Evolutionary conservation across 768 basidiomycete genomes (phyloP), one percentile per base, ranked within the genome.

Genomic region (Cystofilobasidium capitatum): DNA sequence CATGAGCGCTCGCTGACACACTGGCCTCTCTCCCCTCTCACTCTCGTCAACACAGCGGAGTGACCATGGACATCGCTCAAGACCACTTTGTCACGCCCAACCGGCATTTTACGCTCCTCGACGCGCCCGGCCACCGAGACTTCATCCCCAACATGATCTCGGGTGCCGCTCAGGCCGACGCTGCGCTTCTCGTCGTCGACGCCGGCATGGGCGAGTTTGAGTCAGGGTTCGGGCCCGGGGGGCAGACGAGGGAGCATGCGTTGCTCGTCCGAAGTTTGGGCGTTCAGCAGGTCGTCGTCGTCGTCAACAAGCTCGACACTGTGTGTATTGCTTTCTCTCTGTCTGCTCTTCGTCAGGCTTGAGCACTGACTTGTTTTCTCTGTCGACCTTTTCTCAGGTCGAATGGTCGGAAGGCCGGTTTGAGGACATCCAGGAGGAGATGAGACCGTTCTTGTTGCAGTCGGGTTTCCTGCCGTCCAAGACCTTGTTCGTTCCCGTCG

Each of bases 141-240:
- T 98, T 98, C 73, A 88, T 99, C 70, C 96, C 96, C 1, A 98
- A 98, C 75, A 98, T 98, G 94, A 99, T 99, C 62, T 97, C 93
- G 0, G 96, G 96, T 0, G 94, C 96, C 9, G 86, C 93, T 2
- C 96, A 97, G 77, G 96, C 94, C 0, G 96, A 98, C 72, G 90
- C 90, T 57, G 91, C 96, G 0, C 78, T 98, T 10, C 84, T 98
- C 26, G 93, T 98, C 4, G 86, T 99, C 33, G 96, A 96, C 75
- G 86, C 92, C 1, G 81, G 86, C 7, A 84, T 81, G 1, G 94
- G 94, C 24, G 92, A 93, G 74, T 99, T 99, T 71, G 96, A 99
- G 77, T 86, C 90, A 29, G 94, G 94, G 3, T 99, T 98, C 73
- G 88, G 89, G 40, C 82, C 87, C 22, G 91, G 91, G 49, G 94